These are phyloP conservation scores for Trichosanthes truncata DNA, from an alignment of 306 rosid genomes.

Conservation along the genomic window DNA sequence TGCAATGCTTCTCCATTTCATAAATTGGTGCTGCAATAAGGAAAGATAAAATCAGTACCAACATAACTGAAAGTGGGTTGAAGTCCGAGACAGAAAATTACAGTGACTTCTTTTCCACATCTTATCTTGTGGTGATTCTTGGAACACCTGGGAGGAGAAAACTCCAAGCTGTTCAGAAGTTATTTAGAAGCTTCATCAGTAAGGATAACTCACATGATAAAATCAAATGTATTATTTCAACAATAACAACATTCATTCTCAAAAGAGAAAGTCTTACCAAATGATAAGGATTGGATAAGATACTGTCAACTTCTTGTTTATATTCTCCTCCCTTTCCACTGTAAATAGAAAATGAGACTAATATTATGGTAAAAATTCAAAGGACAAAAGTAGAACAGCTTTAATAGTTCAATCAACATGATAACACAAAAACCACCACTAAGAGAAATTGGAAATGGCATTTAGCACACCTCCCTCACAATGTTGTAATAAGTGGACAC, in stretches of 20 bases:
- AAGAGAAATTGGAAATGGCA: background rate
- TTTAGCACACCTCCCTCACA: background rate
- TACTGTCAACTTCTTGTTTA: constrained; percentile 72
- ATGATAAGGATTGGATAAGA: constrained; percentile 92
- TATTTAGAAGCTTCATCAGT: constrained; percentile 12
- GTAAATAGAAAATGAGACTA: constrained; percentile 20
- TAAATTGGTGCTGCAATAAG: constrained; percentile 59
- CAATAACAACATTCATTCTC: background rate
- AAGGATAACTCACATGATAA: background rate
- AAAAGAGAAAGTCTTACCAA: constrained; percentile 39
- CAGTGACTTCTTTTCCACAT: constrained; percentile 82
- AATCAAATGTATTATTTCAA: background rate
- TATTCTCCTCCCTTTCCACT: constrained; percentile 85
- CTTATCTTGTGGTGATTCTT: constrained; percentile 80
- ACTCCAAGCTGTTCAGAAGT: constrained; percentile 82
- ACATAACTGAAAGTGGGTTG: background rate
- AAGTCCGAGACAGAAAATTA: constrained; percentile 31
- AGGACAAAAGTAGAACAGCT: background rate
- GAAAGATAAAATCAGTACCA: constrained; percentile 11
- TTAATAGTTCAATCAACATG: background rate
- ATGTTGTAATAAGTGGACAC: background rate
- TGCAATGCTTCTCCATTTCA: constrained; percentile 94
- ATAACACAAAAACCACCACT: background rate
- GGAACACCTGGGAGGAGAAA: constrained; percentile 98
- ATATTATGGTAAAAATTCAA: background rate